phyloP scores from a whole-genome alignment of 768 basidiomycete species.

The Favolaschia claudopus region DNA sequence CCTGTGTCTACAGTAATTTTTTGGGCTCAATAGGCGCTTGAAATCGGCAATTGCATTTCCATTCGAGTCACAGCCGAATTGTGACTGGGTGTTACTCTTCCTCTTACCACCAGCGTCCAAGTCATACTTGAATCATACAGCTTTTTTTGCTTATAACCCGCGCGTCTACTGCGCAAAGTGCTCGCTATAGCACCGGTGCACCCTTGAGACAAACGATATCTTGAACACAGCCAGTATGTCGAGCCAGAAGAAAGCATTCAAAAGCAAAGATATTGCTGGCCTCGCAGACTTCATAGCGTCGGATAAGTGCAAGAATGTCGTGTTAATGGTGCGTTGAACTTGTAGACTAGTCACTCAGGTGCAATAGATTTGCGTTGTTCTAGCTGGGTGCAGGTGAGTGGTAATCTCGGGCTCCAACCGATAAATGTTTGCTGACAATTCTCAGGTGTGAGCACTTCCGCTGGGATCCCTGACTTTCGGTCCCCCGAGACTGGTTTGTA shows the following conservation, averaged over 20 bases:
- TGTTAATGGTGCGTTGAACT: conserved; percentile 68
- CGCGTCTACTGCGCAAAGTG: not conserved
- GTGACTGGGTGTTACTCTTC: no score
- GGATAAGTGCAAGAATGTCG: conserved; percentile 68
- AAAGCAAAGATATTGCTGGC: conserved; percentile 42
- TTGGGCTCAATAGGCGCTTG: no score
- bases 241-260: conserved; percentile 19
- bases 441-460: conserved; percentile 77
- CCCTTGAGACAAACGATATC: not conserved
- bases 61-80: no score
- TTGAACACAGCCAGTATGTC: conserved; percentile 8
- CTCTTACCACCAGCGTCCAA: no score
- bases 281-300: conserved; percentile 77
- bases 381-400: conserved; percentile 74
- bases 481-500: conserved; percentile 82
- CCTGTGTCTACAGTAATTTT: no score
- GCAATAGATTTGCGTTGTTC: not conserved
- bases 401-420: not conserved
- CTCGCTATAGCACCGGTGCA: no score
- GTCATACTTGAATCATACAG: not conserved
- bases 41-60: no score
- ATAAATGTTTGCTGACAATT: conserved; percentile 2
- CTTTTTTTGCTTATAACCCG: not conserved
- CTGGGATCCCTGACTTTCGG: conserved; percentile 91
- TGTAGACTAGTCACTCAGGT: not conserved